Evolutionary conservation across 2,329 filamentous ascomycete species (phyloP).

Genomic region (Penicillium sp.): DNA sequence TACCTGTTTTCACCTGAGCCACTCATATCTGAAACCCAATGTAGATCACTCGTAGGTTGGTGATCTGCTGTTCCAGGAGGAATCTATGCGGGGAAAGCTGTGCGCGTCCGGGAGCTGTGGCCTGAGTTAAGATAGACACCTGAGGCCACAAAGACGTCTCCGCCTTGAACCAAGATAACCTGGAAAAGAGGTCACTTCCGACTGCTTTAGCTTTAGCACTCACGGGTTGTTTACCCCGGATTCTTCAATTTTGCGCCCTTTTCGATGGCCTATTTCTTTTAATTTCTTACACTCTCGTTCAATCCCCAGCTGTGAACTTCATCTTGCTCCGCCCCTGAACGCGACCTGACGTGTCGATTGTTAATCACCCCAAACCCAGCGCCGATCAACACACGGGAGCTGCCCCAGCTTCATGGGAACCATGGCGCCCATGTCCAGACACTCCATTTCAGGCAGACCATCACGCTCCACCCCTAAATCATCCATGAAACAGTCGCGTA

Average conservation of each 20-base stretch:
- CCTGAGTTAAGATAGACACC: conserved; percentile 16
- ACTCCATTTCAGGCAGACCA: conserved; percentile 26
- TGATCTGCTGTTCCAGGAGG: not conserved
- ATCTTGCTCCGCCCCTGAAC: conserved; percentile 11
- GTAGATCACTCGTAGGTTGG: not conserved
- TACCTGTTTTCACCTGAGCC: conserved; percentile 40
- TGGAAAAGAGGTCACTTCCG: conserved; percentile 6
- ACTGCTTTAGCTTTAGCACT: not conserved
- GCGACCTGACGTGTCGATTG: conserved; percentile 22
- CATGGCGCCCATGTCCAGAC: conserved; percentile 36
- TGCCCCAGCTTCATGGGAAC: conserved; percentile 10
- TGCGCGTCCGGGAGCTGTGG: conserved; percentile 12
- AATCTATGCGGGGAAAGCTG: conserved; percentile 22
- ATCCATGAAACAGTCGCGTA: conserved; percentile 31
- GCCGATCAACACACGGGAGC: conserved; percentile 13
- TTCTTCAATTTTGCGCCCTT: not conserved
- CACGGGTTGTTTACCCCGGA: not conserved
- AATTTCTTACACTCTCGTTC: not conserved
- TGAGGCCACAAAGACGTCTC: conserved; percentile 19
- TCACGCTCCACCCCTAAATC: conserved; percentile 33
- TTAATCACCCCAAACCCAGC: conserved; percentile 12
- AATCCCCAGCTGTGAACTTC: not conserved
- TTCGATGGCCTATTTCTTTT: not conserved
- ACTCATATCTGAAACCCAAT: conserved; percentile 32
- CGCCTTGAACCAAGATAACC: conserved; percentile 23